These are phyloP conservation scores for Lactifluus echinatus DNA, from an alignment of 768 basidiomycete species.

Conservation along the genomic window DNA sequence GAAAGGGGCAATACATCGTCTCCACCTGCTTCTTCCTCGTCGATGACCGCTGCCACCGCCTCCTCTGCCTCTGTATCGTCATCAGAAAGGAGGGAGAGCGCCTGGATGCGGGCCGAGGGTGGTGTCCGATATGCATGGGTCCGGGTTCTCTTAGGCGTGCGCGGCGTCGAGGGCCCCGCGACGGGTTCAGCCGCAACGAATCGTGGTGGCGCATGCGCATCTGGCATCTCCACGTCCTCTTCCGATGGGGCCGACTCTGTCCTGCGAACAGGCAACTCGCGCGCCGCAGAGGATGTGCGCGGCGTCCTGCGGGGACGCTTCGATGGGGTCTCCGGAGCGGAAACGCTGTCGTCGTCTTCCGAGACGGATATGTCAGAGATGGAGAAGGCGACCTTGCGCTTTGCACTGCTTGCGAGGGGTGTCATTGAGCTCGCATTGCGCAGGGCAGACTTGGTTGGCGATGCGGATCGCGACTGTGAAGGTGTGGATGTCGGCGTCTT, in stretches of 20 bases:
- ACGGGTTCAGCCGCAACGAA: slow-evolving; percentile 5
- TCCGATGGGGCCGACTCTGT: background rate
- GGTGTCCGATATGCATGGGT: slow-evolving; percentile 17
- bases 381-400: slow-evolving; percentile 19
- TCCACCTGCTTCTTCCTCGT: background rate
- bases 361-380: background rate
- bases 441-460: slow-evolving; percentile 17
- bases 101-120: slow-evolving; percentile 10
- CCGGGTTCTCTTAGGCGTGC: background rate
- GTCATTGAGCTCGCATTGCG: slow-evolving; percentile 1
- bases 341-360: slow-evolving; percentile 5
- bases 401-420: background rate
- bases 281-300: background rate
- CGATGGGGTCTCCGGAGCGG: slow-evolving; percentile 14
- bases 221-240: slow-evolving; percentile 10
- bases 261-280: slow-evolving; percentile 5
- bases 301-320: slow-evolving; percentile 12
- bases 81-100: background rate
- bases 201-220: background rate
- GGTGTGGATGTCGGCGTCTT: background rate
- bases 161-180: slow-evolving; percentile 18
- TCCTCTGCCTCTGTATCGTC: background rate
- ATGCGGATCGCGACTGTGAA: slow-evolving; percentile 6
- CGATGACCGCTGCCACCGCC: background rate
- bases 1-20: slow-evolving; percentile 9